Evolutionary conservation across 192 early-diverging fungal species (phyloP).

Genomic region (Backusella luteola): DNA sequence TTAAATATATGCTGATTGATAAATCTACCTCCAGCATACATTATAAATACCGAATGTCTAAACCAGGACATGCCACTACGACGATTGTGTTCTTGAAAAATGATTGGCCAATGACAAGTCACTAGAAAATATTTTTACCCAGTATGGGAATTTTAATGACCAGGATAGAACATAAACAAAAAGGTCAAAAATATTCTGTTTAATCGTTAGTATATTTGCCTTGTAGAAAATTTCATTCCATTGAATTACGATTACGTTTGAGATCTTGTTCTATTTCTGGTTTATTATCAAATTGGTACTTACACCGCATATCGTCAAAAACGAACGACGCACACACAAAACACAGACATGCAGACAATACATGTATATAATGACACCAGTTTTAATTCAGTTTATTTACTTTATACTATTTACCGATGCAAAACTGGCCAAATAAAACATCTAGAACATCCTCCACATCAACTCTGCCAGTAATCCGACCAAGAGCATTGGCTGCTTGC

Average conservation of each 20-base stretch:
- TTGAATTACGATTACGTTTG: background rate
- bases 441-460: conserved; percentile 76
- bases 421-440: conserved; percentile 73
- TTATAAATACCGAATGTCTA: too few relatives aligned
- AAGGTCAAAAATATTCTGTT: background rate
- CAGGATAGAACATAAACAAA: background rate
- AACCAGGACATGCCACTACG: background rate
- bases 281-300: background rate
- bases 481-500: conserved; percentile 57
- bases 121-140: background rate
- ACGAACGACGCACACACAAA: background rate
- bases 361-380: background rate
- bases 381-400: background rate
- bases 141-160: background rate
- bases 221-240: background rate
- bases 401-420: conserved; percentile 69
- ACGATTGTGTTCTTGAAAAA: background rate
- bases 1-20: background rate
- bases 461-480: conserved; percentile 69
- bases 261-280: background rate
- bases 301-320: background rate
- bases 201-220: too few relatives aligned
- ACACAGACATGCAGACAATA: too few relatives aligned
- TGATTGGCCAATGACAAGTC: background rate
- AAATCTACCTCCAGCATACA: background rate